These are phyloP conservation scores for Ambrosia hybrid DNA, from an alignment of 140 eudicot species.

Conservation along the genomic window DNA sequence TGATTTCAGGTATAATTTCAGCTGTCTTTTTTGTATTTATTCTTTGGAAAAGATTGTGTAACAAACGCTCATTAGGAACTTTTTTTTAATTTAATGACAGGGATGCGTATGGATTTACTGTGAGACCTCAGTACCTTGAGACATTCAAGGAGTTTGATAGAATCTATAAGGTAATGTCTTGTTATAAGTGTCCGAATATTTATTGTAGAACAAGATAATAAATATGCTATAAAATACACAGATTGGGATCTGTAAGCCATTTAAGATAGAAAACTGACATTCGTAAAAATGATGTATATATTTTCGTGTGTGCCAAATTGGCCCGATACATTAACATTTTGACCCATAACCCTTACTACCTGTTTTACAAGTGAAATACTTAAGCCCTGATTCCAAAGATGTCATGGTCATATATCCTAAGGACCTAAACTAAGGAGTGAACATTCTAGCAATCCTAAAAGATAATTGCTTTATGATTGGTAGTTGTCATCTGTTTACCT, in stretches of 20 bases:
- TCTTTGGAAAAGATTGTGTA: not conserved
- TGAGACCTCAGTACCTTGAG: slow-evolving; percentile 91
- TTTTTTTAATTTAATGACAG: slow-evolving; percentile 43
- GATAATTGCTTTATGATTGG: too few species aligned
- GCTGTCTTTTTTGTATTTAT: not conserved
- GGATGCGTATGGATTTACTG: slow-evolving; percentile 96
- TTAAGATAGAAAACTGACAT: slow-evolving; percentile 4
- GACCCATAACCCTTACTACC: too few species aligned
- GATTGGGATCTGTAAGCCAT: not conserved
- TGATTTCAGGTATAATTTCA: slow-evolving; percentile 72
- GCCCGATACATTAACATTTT: not conserved
- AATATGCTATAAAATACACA: not conserved
- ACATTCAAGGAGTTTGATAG: slow-evolving; percentile 62
- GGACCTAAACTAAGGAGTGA: too few species aligned
- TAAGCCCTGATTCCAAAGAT: too few species aligned
- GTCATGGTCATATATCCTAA: too few species aligned
- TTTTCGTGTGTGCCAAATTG: not conserved
- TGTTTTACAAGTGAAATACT: too few species aligned
- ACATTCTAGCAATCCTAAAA: too few species aligned
- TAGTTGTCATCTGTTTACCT: not conserved
- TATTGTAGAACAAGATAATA: slow-evolving; percentile 8
- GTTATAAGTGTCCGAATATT: not conserved
- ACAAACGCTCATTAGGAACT: not conserved
- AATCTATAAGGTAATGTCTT: slow-evolving; percentile 65
- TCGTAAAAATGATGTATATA: slow-evolving; percentile 21